These are phyloP conservation scores for Penicilliopsis zonata DNA, from an alignment of 495 filamentous ascomycete species.

Conservation along the genomic window DNA sequence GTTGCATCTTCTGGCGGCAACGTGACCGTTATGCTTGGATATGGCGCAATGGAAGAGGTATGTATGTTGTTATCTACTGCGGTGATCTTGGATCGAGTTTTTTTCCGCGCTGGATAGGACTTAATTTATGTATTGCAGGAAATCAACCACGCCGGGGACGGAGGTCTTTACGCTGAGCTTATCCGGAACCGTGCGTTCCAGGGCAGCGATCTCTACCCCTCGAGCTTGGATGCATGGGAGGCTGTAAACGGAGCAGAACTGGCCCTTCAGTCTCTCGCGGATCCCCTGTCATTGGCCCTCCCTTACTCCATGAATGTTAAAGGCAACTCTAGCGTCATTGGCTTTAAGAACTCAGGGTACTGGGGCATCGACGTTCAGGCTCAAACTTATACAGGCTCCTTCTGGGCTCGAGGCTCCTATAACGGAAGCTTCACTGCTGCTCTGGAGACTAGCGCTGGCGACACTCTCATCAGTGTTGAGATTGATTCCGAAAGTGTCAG, in stretches of 20 bases:
- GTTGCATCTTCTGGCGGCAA: conserved; percentile 38
- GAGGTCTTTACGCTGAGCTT: conserved; percentile 64
- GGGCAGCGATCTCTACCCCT: conserved; percentile 30
- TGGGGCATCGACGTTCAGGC: conserved; percentile 50
- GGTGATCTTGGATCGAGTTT: background rate
- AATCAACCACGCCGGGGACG: conserved; percentile 65
- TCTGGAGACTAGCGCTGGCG: conserved; percentile 14
- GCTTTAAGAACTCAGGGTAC: conserved; percentile 47
- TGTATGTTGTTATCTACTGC: too few relatives aligned
- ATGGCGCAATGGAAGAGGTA: conserved; percentile 50
- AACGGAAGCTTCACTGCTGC: conserved; percentile 16
- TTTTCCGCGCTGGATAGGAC: conserved; percentile 2
- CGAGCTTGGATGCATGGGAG: conserved; percentile 40
- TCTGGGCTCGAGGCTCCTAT: conserved; percentile 41
- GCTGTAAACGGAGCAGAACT: conserved; percentile 39
- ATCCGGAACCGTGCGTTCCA: conserved; percentile 64
- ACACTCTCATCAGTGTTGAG: conserved; percentile 17
- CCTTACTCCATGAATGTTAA: conserved; percentile 48
- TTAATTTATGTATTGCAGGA: conserved; percentile 26
- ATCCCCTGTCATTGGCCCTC: conserved; percentile 49
- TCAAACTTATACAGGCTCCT: conserved; percentile 41
- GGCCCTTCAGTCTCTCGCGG: conserved; percentile 35
- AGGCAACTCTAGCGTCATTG: conserved; percentile 26
- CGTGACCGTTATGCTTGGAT: conserved; percentile 36
- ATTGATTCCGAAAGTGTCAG: conserved; percentile 16